These are phyloP conservation scores for Boletellus sp. DNA, from an alignment of 768 basidiomycete genomes.

Conservation along the genomic window DNA sequence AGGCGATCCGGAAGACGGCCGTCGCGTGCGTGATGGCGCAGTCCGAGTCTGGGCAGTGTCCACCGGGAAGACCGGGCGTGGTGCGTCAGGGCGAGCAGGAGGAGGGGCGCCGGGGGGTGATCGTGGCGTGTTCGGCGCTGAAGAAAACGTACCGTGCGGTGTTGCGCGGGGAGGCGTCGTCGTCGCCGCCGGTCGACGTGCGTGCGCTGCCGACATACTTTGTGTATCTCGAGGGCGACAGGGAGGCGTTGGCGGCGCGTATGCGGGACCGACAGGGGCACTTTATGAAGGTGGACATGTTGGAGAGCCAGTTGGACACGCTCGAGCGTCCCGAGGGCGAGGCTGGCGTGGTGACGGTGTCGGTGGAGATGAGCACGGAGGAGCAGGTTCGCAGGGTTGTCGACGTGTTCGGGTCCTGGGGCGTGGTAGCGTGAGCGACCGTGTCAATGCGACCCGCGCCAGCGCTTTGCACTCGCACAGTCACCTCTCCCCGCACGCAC, in stretches of 20 bases:
- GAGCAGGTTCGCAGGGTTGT: conserved; percentile 49
- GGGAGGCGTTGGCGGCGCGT: conserved; percentile 54
- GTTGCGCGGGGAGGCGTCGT: conserved; percentile 63
- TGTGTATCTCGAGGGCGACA: conserved; percentile 68
- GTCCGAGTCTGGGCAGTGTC: too few species aligned
- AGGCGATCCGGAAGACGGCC: conserved; percentile 61
- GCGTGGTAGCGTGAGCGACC: too few species aligned
- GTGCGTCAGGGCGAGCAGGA: neutral
- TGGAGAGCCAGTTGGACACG: conserved; percentile 71
- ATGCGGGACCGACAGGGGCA: conserved; percentile 66
- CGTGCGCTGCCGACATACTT: conserved; percentile 61
- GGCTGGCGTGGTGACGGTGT: conserved; percentile 62
- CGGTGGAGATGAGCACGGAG: conserved; percentile 48
- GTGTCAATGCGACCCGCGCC: too few species aligned
- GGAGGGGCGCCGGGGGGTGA: conserved; percentile 33
- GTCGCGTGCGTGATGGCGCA: conserved; percentile 24
- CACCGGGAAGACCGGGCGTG: neutral
- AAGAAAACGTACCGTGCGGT: conserved; percentile 79
- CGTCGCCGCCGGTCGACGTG: neutral
- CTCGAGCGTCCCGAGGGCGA: conserved; percentile 70
- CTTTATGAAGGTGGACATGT: conserved; percentile 81
- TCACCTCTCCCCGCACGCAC: too few species aligned
- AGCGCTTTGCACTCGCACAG: too few species aligned
- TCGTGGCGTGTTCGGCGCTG: conserved; percentile 85
- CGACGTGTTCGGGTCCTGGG: neutral